phyloP scores from a whole-genome alignment of 331 rosid genomes.

The Malus hybrid region DNA sequence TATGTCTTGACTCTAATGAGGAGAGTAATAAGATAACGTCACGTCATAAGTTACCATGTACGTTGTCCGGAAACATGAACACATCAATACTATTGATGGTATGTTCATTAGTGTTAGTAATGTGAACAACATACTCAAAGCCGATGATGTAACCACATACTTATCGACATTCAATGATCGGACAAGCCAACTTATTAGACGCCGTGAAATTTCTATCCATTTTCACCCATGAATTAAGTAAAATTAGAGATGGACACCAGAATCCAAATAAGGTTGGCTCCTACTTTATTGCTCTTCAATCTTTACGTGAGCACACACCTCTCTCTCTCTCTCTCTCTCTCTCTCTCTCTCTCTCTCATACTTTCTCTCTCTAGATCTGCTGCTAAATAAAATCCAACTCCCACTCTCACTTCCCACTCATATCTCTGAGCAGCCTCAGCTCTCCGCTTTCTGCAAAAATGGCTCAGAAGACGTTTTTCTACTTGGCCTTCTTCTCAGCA shows the following conservation, averaged over 20 bases:
- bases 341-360: not conserved
- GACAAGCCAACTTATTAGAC: not conserved
- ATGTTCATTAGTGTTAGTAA: no score
- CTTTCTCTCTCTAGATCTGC: not conserved
- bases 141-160: not conserved
- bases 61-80: no score
- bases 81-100: no score
- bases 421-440: not conserved
- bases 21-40: no score
- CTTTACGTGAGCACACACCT: not conserved
- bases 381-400: not conserved
- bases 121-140: not conserved
- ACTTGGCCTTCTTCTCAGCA: slow-evolving; percentile 11
- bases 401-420: not conserved
- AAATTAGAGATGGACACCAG: not conserved
- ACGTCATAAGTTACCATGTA: no score
- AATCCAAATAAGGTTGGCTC: not conserved
- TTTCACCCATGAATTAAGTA: not conserved
- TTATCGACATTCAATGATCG: not conserved
- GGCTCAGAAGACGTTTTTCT: slow-evolving; percentile 5
- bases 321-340: not conserved
- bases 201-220: no score
- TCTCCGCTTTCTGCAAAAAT: slow-evolving; percentile 2
- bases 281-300: not conserved
- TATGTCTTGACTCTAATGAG: no score